A percentile compares a stretch with the other conserved stretches of the same genome.
Evolutionary conservation across 495 filamentous ascomycete genomes (phyloP).

Genomic region (Podospora tetraspora): DNA sequence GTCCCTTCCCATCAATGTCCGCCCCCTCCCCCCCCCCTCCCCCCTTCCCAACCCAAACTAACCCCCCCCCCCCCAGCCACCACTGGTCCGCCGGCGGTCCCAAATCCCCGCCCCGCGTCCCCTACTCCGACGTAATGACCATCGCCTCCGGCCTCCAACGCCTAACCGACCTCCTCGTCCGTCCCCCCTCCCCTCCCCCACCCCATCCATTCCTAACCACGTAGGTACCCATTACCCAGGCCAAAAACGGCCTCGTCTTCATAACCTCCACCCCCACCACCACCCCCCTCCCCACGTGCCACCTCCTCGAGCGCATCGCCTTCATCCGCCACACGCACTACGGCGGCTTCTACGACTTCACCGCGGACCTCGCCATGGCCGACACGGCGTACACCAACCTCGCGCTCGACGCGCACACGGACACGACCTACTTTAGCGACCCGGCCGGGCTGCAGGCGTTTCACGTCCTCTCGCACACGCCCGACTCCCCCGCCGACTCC

Average conservation of each 20-base stretch:
- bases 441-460: slow-evolving; percentile 86
- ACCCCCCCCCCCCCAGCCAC: neutral
- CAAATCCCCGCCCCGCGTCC: slow-evolving; percentile 45
- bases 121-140: slow-evolving; percentile 56
- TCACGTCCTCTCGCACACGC: slow-evolving; percentile 72
- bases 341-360: slow-evolving; percentile 94
- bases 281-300: slow-evolving; percentile 61
- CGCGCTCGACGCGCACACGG: slow-evolving; percentile 73
- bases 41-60: neutral
- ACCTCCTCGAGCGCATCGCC: slow-evolving; percentile 69
- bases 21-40: slow-evolving; percentile 27
- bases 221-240: slow-evolving; percentile 25
- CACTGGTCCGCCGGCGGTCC: slow-evolving; percentile 29
- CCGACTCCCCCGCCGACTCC: slow-evolving; percentile 24
- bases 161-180: slow-evolving; percentile 40
- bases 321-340: slow-evolving; percentile 87
- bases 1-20: neutral
- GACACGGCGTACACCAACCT: slow-evolving; percentile 91
- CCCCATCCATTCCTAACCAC: neutral
- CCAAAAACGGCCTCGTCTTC: slow-evolving; percentile 61
- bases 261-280: slow-evolving; percentile 58
- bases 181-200: slow-evolving; percentile 8
- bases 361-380: slow-evolving; percentile 75
- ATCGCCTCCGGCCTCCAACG: slow-evolving; percentile 21
- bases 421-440: slow-evolving; percentile 90